Conservation (phyloP, 2,329 filamentous ascomycete species). For the Hortaea sp. region DNA sequence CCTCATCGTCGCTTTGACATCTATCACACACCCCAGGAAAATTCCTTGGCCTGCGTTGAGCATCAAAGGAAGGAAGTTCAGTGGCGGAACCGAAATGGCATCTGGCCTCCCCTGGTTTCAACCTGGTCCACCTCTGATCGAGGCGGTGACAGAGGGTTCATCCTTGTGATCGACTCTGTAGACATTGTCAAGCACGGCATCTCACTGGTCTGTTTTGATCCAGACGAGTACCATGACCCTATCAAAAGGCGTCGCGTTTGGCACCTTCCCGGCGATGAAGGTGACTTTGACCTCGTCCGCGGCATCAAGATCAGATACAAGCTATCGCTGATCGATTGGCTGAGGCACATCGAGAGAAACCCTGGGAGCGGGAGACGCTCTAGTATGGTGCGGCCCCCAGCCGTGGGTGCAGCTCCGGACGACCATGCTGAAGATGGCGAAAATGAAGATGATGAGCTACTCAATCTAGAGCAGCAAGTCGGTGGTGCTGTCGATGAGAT, state of each 20-base stretch:
- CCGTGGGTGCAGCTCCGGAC: no score
- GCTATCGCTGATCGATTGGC: no score
- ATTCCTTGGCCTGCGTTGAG: neutral
- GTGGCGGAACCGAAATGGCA: neutral
- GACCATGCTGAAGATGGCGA: no score
- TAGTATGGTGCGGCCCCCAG: no score
- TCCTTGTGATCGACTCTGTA: neutral
- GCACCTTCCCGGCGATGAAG: neutral
- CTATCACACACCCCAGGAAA: neutral
- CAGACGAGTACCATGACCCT: neutral
- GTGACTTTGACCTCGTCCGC: neutral
- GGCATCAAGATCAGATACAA: neutral
- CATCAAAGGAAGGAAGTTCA: neutral
- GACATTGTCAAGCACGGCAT: neutral
- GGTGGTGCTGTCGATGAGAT: neutral
- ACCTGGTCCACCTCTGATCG: neutral
- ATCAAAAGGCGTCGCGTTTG: neutral
- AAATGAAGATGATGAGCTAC: neutral
- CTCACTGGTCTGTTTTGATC: neutral
- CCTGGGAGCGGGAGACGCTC: no score
- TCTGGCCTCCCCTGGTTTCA: neutral
- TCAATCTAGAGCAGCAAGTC: neutral
- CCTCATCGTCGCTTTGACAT: neutral
- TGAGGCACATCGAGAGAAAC: no score
- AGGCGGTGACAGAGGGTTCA: neutral